These are phyloP conservation scores for Physcomitrium patens DNA, from an alignment of 225 moss, liverwort and hornwort species.

Conservation along the genomic window DNA sequence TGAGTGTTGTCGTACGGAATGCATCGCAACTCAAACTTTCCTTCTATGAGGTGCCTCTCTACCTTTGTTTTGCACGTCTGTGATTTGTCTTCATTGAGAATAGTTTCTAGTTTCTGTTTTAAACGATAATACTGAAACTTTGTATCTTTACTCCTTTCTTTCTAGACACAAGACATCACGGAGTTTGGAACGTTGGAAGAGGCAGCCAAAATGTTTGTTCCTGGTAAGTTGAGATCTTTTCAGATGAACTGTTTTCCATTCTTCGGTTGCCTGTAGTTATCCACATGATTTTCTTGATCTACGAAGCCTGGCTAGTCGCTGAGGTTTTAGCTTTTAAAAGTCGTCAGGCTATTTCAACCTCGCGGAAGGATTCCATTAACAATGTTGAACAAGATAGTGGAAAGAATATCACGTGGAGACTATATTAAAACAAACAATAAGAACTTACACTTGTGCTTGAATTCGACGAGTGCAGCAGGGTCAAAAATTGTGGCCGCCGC, in stretches of 20 bases:
- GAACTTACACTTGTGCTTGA: slow-evolving; percentile 22
- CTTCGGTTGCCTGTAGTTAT: slow-evolving; percentile 1
- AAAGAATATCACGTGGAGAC: slow-evolving; percentile 11
- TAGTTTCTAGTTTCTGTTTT: not conserved
- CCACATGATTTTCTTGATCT: not conserved
- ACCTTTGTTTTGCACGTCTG: not conserved
- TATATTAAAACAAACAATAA: not conserved
- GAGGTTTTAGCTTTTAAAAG: slow-evolving; percentile 1
- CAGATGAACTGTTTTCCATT: slow-evolving; percentile 11
- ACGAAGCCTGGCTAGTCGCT: not conserved
- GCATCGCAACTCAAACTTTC: slow-evolving; percentile 78
- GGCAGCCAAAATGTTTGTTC: slow-evolving; percentile 82
- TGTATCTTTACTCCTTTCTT: not conserved
- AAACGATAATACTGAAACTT: not conserved
- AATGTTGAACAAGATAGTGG: not conserved
- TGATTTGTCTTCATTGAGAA: slow-evolving; percentile 1
- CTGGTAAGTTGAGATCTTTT: slow-evolving; percentile 57
- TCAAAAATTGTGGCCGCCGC: slow-evolving; percentile 80
- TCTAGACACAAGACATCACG: slow-evolving; percentile 82
- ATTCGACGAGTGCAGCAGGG: slow-evolving; percentile 62
- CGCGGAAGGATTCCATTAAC: not conserved
- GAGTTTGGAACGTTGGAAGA: slow-evolving; percentile 90
- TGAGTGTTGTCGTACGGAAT: slow-evolving; percentile 82
- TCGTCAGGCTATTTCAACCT: not conserved
- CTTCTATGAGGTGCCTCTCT: slow-evolving; percentile 73